phyloP scores from a whole-genome alignment of 2,329 filamentous ascomycete genomes.

The Aureobasidium sp. region DNA sequence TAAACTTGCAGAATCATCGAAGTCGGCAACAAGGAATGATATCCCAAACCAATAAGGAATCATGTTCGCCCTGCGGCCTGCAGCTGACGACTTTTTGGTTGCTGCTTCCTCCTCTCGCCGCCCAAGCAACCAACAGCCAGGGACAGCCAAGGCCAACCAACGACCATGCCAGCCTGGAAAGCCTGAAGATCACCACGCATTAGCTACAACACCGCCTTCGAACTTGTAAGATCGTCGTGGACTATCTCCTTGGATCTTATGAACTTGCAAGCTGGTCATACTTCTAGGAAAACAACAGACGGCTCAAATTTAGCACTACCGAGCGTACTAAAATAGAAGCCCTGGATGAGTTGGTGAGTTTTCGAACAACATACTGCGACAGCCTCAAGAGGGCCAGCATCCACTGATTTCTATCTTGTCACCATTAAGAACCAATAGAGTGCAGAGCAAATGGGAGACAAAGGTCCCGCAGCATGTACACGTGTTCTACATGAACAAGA shows the following conservation, averaged over 20 bases:
- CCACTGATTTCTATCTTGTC: neutral
- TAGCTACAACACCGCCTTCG: neutral
- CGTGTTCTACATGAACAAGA: neutral
- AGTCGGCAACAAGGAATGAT: neutral
- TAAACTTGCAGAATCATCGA: neutral
- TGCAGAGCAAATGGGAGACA: neutral
- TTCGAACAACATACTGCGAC: neutral
- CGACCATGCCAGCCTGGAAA: neutral
- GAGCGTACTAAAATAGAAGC: neutral
- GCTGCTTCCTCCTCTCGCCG: neutral
- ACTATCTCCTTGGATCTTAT: neutral
- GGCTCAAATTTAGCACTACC: too few species aligned
- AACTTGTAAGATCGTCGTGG: neutral
- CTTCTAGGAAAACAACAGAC: too few species aligned
- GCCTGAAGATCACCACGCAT: neutral
- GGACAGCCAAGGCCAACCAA: neutral
- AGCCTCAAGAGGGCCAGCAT: too few species aligned
- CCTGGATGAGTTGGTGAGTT: neutral
- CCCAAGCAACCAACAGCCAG: conserved; percentile 1
- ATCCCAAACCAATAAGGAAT: neutral
- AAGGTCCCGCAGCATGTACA: neutral
- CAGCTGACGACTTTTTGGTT: conserved; percentile 1
- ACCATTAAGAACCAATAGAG: neutral
- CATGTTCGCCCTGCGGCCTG: neutral
- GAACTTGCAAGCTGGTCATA: too few species aligned